Evolutionary conservation across 2,329 filamentous ascomycete genomes (phyloP).

Genomic region (Trichoderma arundinaceum): DNA sequence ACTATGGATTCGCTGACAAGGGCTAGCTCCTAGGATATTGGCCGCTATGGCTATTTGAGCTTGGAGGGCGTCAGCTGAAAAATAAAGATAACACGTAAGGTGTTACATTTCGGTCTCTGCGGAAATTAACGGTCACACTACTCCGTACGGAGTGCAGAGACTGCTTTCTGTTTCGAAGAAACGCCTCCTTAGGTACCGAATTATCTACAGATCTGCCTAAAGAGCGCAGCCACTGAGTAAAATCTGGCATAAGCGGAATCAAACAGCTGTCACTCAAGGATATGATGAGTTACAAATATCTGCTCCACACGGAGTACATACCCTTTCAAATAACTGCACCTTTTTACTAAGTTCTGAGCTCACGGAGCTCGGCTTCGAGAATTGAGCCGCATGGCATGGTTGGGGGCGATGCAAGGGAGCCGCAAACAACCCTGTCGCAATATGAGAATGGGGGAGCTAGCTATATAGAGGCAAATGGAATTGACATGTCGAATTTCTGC

Average conservation of each 20-base stretch:
- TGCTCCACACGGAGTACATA: not conserved
- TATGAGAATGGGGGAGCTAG: not conserved
- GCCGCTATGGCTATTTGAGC: not conserved
- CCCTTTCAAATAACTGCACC: too few species aligned
- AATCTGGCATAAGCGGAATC: too few species aligned
- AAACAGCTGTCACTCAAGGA: too few species aligned
- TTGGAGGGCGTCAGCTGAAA: not conserved
- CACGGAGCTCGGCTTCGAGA: too few species aligned
- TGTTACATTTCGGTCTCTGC: not conserved
- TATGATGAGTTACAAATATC: not conserved
- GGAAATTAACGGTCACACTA: not conserved
- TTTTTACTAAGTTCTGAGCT: too few species aligned
- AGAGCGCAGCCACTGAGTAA: too few species aligned
- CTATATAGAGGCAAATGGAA: not conserved
- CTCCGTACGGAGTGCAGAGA: not conserved
- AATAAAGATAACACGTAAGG: not conserved
- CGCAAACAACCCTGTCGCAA: not conserved
- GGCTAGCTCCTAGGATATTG: not conserved
- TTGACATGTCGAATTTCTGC: conserved; percentile 10
- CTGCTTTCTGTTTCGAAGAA: not conserved
- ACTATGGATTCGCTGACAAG: not conserved
- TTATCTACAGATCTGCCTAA: not conserved
- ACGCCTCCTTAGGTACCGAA: not conserved
- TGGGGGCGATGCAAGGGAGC: conserved; percentile 10
- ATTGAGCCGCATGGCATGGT: conserved; percentile 3